phyloP scores from a whole-genome alignment of 78 protist species.

The Polysphondylium violaceum region DNA sequence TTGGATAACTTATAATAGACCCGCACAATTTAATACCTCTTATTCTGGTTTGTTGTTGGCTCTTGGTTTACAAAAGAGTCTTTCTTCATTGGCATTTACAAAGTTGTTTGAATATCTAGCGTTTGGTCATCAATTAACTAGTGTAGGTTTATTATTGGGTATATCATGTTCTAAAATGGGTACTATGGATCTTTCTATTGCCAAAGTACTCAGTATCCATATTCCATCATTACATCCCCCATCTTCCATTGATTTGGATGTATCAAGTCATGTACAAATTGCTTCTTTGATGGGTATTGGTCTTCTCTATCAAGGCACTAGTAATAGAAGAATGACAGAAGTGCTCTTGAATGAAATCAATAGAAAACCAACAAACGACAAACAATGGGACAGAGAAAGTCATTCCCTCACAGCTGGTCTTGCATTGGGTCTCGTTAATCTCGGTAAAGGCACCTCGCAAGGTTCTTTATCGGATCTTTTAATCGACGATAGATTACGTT shows the following conservation, averaged over 20 bases:
- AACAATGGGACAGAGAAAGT: conserved; percentile 77
- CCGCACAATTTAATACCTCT: conserved; percentile 38
- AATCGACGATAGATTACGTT: conserved; percentile 82
- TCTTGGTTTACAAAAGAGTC: conserved; percentile 90
- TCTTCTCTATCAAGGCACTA: conserved; percentile 86
- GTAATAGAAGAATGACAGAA: conserved; percentile 89
- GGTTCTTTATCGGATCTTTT: conserved; percentile 87
- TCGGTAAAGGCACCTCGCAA: conserved; percentile 76
- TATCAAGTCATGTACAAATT: conserved; percentile 86
- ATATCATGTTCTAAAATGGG: conserved; percentile 86
- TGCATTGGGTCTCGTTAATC: conserved; percentile 89
- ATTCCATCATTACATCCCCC: conserved; percentile 94
- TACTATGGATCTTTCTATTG: conserved; percentile 82
- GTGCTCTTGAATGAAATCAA: conserved; percentile 88
- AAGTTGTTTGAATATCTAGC: conserved; percentile 83
- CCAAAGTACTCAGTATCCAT: conserved; percentile 90
- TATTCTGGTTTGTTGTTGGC: conserved; percentile 90
- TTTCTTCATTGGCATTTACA: conserved; percentile 76
- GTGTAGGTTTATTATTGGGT: conserved; percentile 92
- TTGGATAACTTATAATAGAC: conserved; percentile 86
- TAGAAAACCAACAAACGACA: conserved; percentile 76
- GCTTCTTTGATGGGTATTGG: conserved; percentile 94
- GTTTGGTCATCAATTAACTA: conserved; percentile 83
- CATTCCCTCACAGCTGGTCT: conserved; percentile 93
- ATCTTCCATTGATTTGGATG: conserved; percentile 86